A percentile compares a stretch with the other conserved stretches of the same genome.
Conservation (phyloP, 2,329 filamentous ascomycete genomes). For the Ustulina deusta region DNA sequence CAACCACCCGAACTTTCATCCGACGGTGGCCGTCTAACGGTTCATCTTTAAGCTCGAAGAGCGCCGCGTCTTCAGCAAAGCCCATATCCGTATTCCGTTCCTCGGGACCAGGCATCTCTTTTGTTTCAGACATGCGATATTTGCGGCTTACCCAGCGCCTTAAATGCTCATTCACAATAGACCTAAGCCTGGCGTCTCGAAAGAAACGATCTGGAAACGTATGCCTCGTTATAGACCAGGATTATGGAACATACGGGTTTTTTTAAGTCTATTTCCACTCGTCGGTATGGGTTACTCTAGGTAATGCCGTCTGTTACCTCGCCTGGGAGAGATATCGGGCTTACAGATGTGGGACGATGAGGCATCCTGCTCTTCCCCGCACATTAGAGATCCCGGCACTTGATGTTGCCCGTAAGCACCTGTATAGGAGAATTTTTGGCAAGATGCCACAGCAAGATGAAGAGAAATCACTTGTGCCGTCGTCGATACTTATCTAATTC, state of each 20-base stretch:
- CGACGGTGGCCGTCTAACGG: conserved; percentile 50
- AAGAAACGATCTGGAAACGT: neutral
- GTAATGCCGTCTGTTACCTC: neutral
- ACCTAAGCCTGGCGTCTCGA: neutral
- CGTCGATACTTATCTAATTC: neutral
- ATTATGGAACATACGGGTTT: neutral
- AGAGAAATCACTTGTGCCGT: neutral
- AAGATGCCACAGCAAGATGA: conserved; percentile 5
- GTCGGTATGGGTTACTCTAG: neutral
- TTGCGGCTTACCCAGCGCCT: neutral
- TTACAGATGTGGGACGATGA: conserved; percentile 15
- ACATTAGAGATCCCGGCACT: conserved; percentile 29
- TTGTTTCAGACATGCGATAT: neutral
- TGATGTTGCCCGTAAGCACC: conserved; percentile 16
- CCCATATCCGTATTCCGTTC: conserved; percentile 24
- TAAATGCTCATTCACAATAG: neutral
- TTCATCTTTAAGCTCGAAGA: conserved; percentile 45
- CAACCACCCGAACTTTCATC: conserved; percentile 53
- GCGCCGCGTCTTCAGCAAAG: conserved; percentile 15
- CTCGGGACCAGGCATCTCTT: conserved; percentile 4
- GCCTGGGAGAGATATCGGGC: neutral
- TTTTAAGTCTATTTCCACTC: neutral
- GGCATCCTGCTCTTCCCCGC: conserved; percentile 33
- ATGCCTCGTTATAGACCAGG: neutral
- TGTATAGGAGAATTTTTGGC: neutral